These are phyloP conservation scores for Lipomyces spencermartinsiae DNA, from an alignment of 805 yeast species.

Conservation along the genomic window DNA sequence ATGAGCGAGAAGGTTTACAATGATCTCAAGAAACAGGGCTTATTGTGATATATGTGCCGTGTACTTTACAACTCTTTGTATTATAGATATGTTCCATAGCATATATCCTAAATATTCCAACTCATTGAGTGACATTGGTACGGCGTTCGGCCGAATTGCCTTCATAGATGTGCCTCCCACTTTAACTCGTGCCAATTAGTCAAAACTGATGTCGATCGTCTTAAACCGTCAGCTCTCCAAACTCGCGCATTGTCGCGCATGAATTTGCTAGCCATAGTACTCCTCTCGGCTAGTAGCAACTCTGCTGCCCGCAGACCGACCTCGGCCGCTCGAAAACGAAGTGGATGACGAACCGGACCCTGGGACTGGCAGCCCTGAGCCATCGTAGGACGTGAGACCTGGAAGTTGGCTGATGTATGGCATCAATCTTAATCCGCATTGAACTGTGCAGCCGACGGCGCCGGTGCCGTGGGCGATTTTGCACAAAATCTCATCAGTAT, in stretches of 20 bases:
- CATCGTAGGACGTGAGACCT: constrained; percentile 27
- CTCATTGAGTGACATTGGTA: background rate
- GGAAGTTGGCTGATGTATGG: constrained; percentile 34
- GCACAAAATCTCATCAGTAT: constrained; percentile 3
- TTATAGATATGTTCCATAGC: background rate
- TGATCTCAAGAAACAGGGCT: constrained; percentile 87
- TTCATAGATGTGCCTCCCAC: background rate
- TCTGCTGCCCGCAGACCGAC: constrained; percentile 24
- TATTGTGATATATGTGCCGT: constrained; percentile 53
- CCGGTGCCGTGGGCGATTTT: background rate
- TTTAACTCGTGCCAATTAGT: background rate
- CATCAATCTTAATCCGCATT: constrained; percentile 23
- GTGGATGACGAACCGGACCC: background rate
- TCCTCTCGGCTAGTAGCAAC: constrained; percentile 11
- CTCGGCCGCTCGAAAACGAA: constrained; percentile 22
- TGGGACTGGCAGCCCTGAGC: background rate
- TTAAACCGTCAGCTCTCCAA: background rate
- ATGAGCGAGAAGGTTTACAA: constrained; percentile 82
- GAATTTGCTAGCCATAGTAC: background rate
- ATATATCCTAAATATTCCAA: background rate
- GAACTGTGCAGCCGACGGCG: constrained; percentile 9
- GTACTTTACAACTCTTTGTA: background rate
- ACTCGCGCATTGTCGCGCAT: background rate
- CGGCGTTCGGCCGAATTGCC: background rate
- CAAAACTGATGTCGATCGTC: background rate